Evolutionary conservation across 306 rosid species (phyloP), one percentile per base, ranked within the genome.

Genomic region (Prunus salicina): DNA sequence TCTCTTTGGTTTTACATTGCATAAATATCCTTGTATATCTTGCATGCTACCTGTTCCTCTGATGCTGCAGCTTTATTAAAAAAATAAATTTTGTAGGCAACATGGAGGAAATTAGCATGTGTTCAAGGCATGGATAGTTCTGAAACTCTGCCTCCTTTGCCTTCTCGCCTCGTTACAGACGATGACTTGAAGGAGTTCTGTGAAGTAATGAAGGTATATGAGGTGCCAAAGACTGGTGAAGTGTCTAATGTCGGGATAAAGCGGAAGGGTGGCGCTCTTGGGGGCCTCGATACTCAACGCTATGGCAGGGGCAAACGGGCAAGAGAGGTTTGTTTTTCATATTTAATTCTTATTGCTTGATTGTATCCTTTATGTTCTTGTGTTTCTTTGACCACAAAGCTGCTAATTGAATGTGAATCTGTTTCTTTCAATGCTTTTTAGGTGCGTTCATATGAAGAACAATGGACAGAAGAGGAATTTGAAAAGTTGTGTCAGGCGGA

Each of bases 391-490:
- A 12, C 50, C 30, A 63, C 52, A 13, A 72, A 27, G 52, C 24
- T 62, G 69, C 50, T 63, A 50, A 49, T 82, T 61, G 69, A 81
- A 55, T 50, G 34, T 20, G 20, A 47, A 52, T 28, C 47, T 72
- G 63, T 63, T 57, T 38, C 41, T 73, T 60, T n/a, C 62, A 50
- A 43, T 63, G 46, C 30, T 82, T 70, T 74, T 72, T 71, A 96
- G 99, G 98, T 96, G 74, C 98, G 98, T 73, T 91, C 97, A 41
- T 96, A 96, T 76, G 99, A 96, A 87, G 99, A 96, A 83, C 98
- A 96, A 83, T 96, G 94, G 98, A 96, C 99, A 47, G 99, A 96
- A 79, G 99, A 96, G 81, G 99, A 96, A 81, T 96, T 96, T 81
- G 99, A 96, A 84, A 96, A 91, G 84, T 45, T 96, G 90, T 96